A percentile compares a stretch with the other conserved stretches of the same genome.
Conservation (phyloP, 1,139 yeast genomes). For the Geotrichum klebahnii region DNA sequence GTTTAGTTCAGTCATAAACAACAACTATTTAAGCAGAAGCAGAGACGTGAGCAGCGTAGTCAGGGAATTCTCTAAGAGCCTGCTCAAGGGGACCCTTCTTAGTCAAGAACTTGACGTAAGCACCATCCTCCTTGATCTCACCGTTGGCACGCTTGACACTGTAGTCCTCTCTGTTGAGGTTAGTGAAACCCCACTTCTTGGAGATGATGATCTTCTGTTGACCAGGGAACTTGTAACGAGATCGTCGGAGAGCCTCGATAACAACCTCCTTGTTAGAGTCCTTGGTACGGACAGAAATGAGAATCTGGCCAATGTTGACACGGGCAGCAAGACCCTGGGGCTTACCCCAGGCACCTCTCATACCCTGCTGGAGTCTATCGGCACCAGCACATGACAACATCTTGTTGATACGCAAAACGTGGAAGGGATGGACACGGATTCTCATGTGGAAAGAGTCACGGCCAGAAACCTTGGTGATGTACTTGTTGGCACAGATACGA, state of each 20-base stretch:
- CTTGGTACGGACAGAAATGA: slow-evolving; percentile 97
- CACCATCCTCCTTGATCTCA: slow-evolving; percentile 99
- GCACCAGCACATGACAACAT: slow-evolving; percentile 99
- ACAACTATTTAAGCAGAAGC: slow-evolving; percentile 30
- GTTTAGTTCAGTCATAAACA: neutral
- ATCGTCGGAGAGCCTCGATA: slow-evolving; percentile 98
- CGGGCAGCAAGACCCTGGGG: slow-evolving; percentile 99
- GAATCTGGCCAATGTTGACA: slow-evolving; percentile 97
- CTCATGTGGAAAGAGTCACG: slow-evolving; percentile 99
- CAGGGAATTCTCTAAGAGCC: slow-evolving; percentile 95
- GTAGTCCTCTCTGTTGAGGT: slow-evolving; percentile 96
- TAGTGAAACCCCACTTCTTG: slow-evolving; percentile 99
- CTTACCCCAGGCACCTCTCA: slow-evolving; percentile 99
- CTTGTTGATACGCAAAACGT: slow-evolving; percentile 99
- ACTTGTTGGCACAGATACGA: slow-evolving; percentile 99
- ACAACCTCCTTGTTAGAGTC: slow-evolving; percentile 96
- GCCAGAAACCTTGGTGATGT: slow-evolving; percentile 95
- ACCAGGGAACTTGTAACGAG: slow-evolving; percentile 99
- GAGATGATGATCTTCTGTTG: slow-evolving; percentile 98
- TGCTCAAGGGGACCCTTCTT: slow-evolving; percentile 91
- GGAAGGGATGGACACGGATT: slow-evolving; percentile 99
- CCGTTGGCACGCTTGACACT: slow-evolving; percentile 90
- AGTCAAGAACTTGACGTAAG: slow-evolving; percentile 97
- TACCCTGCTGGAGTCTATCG: slow-evolving; percentile 99
- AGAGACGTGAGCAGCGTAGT: slow-evolving; percentile 48